Evolutionary conservation across 257 asterid species (phyloP), one percentile per base, ranked within the genome.

Genomic region (Salvia miltiorrhiza): DNA sequence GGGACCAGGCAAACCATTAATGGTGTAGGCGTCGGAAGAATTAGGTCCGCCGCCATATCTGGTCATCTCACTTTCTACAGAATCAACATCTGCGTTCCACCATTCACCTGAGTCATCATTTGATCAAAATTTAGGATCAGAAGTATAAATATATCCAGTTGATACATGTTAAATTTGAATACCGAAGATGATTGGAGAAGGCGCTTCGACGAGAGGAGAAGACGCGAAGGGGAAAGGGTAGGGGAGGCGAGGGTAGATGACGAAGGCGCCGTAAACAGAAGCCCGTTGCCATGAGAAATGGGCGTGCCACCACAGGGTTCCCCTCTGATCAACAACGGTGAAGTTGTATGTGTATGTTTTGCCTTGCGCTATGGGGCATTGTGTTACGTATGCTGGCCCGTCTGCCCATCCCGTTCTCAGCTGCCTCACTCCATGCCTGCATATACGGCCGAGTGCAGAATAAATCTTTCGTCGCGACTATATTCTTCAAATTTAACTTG

Each of bases 1-100:
- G 1, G 96, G 95, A 9, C 96, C 98, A 4, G 98, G 98, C 11
- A 87, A 80, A 35, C 96, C 98, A 75, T 92, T 89, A 26, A 92
- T 87, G 71, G 96, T 92, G 70, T 87, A 92, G 24, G 98, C 98
- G 76, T 89, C 89, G 0, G 98, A 92, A 61, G 82, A 44, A 41
- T 84, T 77, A 47, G 96, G 95, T 8, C 96, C 98, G 37, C 78
- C 88, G 2, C 98, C 98, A 52, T 81, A 74, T 4, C 79, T 17
- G 64, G 57, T 75, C 95, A 86, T 84, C 58, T 84, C 86, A 0
- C 63, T 70, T 72, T 87, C 94, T 1, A 92, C 79, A 2, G 68
- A 80, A 40, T 86, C 91, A 11, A 85, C 77, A 50, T 92, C 92
- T n/a, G 55, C 74, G 57, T 84, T 86, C 92, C 93, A 92, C 98